Evolutionary conservation across 306 rosid genomes (phyloP), one percentile per base, ranked within the genome.

Genomic region (Hippophae rhamnoides): DNA sequence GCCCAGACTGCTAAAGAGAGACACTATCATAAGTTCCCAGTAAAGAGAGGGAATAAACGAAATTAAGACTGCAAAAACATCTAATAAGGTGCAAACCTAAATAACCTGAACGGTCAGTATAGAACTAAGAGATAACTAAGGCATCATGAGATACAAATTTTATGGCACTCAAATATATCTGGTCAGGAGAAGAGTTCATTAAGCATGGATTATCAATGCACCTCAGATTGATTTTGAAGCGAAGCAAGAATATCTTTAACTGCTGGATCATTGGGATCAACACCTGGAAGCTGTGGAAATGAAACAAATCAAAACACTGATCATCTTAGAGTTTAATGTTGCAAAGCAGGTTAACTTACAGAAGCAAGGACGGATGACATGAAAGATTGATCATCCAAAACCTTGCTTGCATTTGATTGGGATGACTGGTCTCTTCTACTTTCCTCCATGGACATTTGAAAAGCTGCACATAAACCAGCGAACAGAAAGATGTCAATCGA

Each of bases 241-340:
- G 77, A 63, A 41, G 74, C 72, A 26, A 72, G 78, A 43, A 77
- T 61, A 41, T 77, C 78, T 58, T 60, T 69, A 46, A 72, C 78
- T 41, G 78, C 70, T 31, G 81, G 81, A 64, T 72, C 78, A 61
- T 77, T 64, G 38, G 81, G 74, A 50, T 77, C 78, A 68, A 72
- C 81, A 48, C 78, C 78, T 6, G 74, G 81, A 72, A 72, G 78
- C 81, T 72, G 71, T 3, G n/a, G 54, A 23, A 27, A 49, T 47
- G 60, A 42, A 46, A 48, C 4, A 14, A 5, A 52, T 71, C 58
- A 76, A 40, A 63, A 12, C 51, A 13, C 31, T 51, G 64, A 56
- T 46, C 9, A 52, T 23, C 1, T 6, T 14, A 3, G 5, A 13
- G 42, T 50, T 45, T 27, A 51, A 13, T 7, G 50, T 18, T 13